Base-by-base conservation (phyloP, 1,139 yeast species). In the Kurtzmaniella quercitrusa region DNA sequence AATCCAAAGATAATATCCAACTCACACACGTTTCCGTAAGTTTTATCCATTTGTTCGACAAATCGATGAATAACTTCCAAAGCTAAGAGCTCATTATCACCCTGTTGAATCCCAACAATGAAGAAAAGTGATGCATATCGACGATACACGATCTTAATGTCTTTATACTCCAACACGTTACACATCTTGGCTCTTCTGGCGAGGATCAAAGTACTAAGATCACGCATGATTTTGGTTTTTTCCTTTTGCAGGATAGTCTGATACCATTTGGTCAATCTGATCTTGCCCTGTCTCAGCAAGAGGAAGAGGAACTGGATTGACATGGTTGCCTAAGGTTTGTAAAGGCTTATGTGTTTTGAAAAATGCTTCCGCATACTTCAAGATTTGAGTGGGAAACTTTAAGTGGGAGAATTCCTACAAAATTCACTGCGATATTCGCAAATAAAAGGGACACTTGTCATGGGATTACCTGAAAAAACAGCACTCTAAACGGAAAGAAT, bases 1-100 rank as follows among this genome's bases (percentile, higher is more conserved):
- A 93, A 93, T 53, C 95, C 95, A 76, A 93, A 93, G 42, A 93
- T 93, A 48, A 93, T 89, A 63, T 91, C 95, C 55, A 88, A 66
- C 59, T 89, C 97, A 65, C 96, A 87, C 17, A 93, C 98, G 58
- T 89, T 93, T n/a, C 97, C 98, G 58, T 88, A 93, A 53, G 89
- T 81, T 56, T 86, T 84, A 68, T 93, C 99, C 96, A 93, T 88
- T 54, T 88, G 89, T 62, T 94, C 98, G 40, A 94, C 99, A 60
- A 84, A 94, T 46, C 98, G 73, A 59, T 94, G 98, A 42, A 94
- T 84, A 23, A 86, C 72, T 56, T 94, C 98, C 46, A 94, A 70
- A 1, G 95, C 82, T 44, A 88, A 66, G 51, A 94, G 73, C 60
- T 93, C 98, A 59, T 94, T 94, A 56, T 88, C 96, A 43, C 82